Evolutionary conservation across 192 early-diverging fungal genomes (phyloP), one percentile per base, ranked within the genome.

Genomic region (Cetraspora pellucida): DNA sequence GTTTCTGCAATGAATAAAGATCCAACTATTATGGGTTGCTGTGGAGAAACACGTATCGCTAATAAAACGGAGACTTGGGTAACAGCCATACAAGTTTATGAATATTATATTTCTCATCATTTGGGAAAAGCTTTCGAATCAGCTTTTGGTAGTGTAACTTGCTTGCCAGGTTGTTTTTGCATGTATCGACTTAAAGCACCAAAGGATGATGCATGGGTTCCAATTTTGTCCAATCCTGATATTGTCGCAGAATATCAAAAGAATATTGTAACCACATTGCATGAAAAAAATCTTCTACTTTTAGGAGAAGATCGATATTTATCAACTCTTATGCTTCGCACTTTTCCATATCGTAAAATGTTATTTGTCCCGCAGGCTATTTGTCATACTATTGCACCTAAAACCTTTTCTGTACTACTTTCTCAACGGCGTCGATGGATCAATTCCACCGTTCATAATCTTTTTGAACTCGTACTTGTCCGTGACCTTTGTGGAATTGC

Each of bases 91-190:
- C 96, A 97, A 85, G 96, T 98, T 16, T 98, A 94, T 77, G 96
- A 98, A 85, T 98, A 98, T 86, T 98, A 94, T 81, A 96, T 95
- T 63, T 95, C 93, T 27, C 96, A 98, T 78, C 94, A 98, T 77
- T 88, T 94, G 77, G 87, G 88, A 78, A 94, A 95, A 79, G 92
- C 95, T 0, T 97, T 97, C 77, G 96, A 97, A 84, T 37, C 37
- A 37, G 37, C 7, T 37, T 37, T 37, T 37, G 37, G 37, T 37
- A 7, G 37, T 37, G 37, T 96, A 14, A 97, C 96, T 5, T 97
- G 96, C 83, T 79, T 97, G 55, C 96, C 96, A 27, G 93, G 95
- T 63, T 96, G 96, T 78, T 97, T 97, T 88, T 95, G 93, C 85
- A 95, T 95, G 93, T 97, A 95, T 81, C 92, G 96, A 25, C 92